Base-by-base conservation (phyloP, 768 basidiomycete genomes). In the Russula brevipes region DNA sequence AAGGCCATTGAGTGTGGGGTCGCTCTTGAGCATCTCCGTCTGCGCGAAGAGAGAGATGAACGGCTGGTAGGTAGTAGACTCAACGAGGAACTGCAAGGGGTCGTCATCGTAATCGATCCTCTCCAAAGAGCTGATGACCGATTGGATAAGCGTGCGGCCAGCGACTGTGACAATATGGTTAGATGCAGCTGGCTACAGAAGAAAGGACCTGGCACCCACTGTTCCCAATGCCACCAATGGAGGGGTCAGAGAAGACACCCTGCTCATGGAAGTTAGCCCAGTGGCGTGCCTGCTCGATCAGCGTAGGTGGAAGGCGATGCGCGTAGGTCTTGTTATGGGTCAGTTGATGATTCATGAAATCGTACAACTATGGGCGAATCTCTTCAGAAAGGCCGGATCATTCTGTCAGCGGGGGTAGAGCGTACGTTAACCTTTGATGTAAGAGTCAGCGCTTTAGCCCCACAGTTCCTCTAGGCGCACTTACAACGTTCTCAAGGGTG, bases 11-110 rank as follows among this genome's bases (percentile, higher is more conserved):
- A 87, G 73, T 58, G 86, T 81, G 1, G 88, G 86, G 71, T 84
- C 74, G 33, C 80, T 75, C 64, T 81, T 76, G 67, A 74, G 68
- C 60, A 87, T 75, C 60, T 87, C 88, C 19, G 89, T 83, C 74
- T 88, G 82, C 72, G 86, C 83, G 83, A 94, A 88, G 73, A 94
- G 80, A 4, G 90, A 92, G 70, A 94, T 86, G 82, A 95, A 91
- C 14, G 92, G 87, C 74, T 94, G 92, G 79, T 94, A 94, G 66
- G 89, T 89, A 16, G 87, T 86, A 76, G 89, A 84, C 68, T 91
- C 79, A 67, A 92, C 72, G 74, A 87, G 79, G 76, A 94, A 81
- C 69, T 89, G 86, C 56, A 94, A 83, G 50, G 89, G 86, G 76
- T 91, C 87, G 65, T 81, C 84, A 69, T 86, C 85, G 79, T 86